Base-by-base conservation (phyloP, 306 rosid genomes). In the Urtica urens region DNA sequence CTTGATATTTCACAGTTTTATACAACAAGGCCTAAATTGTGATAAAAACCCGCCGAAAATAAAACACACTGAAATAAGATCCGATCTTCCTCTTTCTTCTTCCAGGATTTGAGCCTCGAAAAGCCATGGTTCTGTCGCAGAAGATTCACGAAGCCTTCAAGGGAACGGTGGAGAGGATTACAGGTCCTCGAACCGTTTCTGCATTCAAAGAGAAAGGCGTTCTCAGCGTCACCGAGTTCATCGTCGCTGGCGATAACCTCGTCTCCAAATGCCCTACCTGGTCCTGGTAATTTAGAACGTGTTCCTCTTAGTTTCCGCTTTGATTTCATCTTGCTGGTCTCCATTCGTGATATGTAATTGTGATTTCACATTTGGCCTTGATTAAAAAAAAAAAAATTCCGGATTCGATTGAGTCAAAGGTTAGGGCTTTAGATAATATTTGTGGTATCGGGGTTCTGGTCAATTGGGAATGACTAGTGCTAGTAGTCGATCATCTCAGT, bases 181-280 rank as follows among this genome's bases (percentile, higher is more conserved):
- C 87, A 0, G 94, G 95, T 2, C 95, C 78, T 10, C 83, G 99
- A 8, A 90, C 86, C 14, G 93, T 90, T 40, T 90, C 99, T 15
- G 99, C 99, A 15, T 90, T 90, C 72, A 90, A 90, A 70, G 99
- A 90, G 51, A 90, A 90, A 58, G 99, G 99, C 8, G 99, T 90
- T 67, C 99, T 90, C 54, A 85, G 96, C 56, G 81, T 90, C 72
- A 71, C 78, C 67, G 99, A 90, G 68, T 90, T 85, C 70, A 27
- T 90, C 46, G 33, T 52, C 49, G 93, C 99, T 51, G 99, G 99
- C 45, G 99, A 90, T 46, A 90, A 79, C 58, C 99, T 85, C 74
- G 99, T 90, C 23, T 78, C 99, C 67, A 90, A 90, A 65, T 90
- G 99, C 71, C 99, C 94, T 55, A 90, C 99, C 49, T 90, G 99